Evolutionary conservation across 805 yeast genomes (phyloP), one percentile per base, ranked within the genome.

Genomic region (Zygosaccharomyces rouxii): DNA sequence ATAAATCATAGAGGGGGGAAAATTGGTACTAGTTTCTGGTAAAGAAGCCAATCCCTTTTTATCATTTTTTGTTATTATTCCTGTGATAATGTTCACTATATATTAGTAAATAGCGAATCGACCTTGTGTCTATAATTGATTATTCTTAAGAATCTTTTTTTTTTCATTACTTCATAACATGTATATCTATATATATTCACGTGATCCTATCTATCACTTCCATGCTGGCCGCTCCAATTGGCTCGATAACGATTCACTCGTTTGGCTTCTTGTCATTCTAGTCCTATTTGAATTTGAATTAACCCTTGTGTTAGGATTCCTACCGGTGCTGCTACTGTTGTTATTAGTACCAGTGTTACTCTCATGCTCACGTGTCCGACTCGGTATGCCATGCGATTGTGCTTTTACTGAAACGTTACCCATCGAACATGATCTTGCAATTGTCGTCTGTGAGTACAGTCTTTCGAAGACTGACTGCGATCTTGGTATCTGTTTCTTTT

Each of bases 401-500:
- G 37, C n/a, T 21, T 37, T 37, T 2, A 44, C 29, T 16, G 47
- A 25, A 16, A 55, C 30, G 38, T 51, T 49, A 16, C 50, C 55
- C 54, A 55, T 55, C 7, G 66, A 59, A 31, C 29, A 52, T 7
- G 62, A 55, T 41, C 60, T 47, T 7, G 62, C 55, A 9, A 58
- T 47, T 5, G 59, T 50, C 13, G 53, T 48, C 35, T 52, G 58
- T 22, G 55, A 47, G 42, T 60, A 60, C 13, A 60, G 51, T 42
- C 66, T 55, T 16, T 60, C 63, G 49, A 62, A 62, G 7, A 62
- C 63, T 5, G 64, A 59, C 11, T 42, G 42, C n/a, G 33, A 33
- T 19, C 42, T 14, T 14, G 41, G 42, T 16, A 37, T 26, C 11
- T 19, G 37, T 5, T 33, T 7, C 21, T 18, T 33, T 16, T 33